Evolutionary conservation across 257 asterid genomes (phyloP).

Genomic region (Jacaranda copaia): DNA sequence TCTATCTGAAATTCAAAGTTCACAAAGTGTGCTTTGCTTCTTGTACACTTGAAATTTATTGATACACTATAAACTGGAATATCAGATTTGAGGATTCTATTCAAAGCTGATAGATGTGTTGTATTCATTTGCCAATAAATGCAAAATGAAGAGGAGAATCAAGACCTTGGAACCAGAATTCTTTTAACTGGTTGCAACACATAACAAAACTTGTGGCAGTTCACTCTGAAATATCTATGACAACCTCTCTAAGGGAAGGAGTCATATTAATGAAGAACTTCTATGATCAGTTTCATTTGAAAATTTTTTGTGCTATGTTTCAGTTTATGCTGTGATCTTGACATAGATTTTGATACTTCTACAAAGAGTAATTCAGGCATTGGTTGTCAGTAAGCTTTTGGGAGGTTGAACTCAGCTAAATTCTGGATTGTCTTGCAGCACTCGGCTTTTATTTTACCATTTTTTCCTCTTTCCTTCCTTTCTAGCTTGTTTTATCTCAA

Average conservation of each 20-base stretch:
- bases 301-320: neutral
- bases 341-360: neutral
- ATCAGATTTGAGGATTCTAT: constrained; percentile 11
- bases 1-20: neutral
- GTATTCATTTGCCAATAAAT: constrained; percentile 1
- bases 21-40: neutral
- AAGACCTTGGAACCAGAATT: neutral
- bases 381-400: neutral
- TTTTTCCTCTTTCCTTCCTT: neutral
- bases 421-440: neutral
- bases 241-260: neutral
- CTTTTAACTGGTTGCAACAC: neutral
- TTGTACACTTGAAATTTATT: neutral
- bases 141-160: neutral
- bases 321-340: neutral
- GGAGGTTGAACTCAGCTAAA: neutral
- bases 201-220: neutral
- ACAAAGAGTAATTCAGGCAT: neutral
- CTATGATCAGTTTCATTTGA: neutral
- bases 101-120: neutral
- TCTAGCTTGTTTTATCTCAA: neutral
- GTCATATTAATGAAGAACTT: neutral
- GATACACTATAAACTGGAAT: neutral
- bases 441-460: neutral
- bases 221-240: constrained; percentile 7